phyloP scores from a whole-genome alignment of 1,284 basidiomycete genomes.

The Ustilago hordei region DNA sequence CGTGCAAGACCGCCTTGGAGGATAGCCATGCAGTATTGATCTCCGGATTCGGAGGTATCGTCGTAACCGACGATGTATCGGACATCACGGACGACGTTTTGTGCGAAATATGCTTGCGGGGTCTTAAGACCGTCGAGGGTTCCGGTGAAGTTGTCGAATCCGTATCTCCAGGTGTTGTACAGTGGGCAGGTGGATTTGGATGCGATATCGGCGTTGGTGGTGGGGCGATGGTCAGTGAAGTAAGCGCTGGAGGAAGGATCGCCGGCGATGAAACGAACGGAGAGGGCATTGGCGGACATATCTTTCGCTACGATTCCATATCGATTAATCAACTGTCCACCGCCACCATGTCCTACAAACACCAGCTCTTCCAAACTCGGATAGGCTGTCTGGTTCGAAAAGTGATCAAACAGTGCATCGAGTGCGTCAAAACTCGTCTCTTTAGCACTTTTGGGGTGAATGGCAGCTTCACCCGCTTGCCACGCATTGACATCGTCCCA shows the following conservation, averaged over 20 bases:
- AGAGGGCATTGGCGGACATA: constrained; percentile 19
- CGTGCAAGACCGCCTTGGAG: constrained; percentile 62
- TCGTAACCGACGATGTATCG: constrained; percentile 63
- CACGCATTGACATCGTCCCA: constrained; percentile 66
- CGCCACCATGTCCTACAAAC: constrained; percentile 68
- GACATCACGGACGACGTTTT: constrained; percentile 61
- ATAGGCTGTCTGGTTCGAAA: constrained; percentile 51
- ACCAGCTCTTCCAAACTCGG: constrained; percentile 61
- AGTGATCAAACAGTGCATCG: constrained; percentile 59
- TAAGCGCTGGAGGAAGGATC: constrained; percentile 62
- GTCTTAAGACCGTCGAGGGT: constrained; percentile 48
- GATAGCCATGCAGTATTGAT: constrained; percentile 67
- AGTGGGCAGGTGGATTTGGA: constrained; percentile 42
- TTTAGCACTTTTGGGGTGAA: constrained; percentile 52
- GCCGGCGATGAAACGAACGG: constrained; percentile 62
- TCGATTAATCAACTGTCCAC: constrained; percentile 64
- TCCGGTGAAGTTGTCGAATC: constrained; percentile 61
- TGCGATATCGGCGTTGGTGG: constrained; percentile 47
- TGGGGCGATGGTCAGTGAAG: constrained; percentile 63
- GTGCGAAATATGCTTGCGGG: constrained; percentile 58
- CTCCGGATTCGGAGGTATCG: constrained; percentile 54
- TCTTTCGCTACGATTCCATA: constrained; percentile 63
- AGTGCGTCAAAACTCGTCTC: constrained; percentile 63
- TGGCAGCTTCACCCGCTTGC: constrained; percentile 63
- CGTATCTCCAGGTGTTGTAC: constrained; percentile 68